phyloP scores from a whole-genome alignment of 2,329 filamentous ascomycete genomes.

The Xylariaceae sp. region DNA sequence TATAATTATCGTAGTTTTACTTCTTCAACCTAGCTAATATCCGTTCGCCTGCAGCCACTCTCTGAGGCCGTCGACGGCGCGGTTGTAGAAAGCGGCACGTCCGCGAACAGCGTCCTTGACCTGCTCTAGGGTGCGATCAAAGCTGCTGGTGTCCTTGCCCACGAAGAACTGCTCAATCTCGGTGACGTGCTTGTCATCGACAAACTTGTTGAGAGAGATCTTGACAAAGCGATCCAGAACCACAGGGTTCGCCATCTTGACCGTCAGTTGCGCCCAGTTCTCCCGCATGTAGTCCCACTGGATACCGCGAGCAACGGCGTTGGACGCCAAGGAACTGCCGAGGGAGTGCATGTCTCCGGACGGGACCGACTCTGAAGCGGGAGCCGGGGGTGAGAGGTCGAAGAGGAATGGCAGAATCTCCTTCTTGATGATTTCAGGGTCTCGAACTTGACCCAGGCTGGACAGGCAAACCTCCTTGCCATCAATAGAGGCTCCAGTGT shows the following conservation, averaged over 20 bases:
- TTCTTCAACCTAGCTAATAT: slow-evolving; percentile 25
- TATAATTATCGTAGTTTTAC: background rate
- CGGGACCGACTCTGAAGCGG: slow-evolving; percentile 60
- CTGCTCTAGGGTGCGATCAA: slow-evolving; percentile 79
- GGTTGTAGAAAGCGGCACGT: slow-evolving; percentile 73
- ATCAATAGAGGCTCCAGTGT: slow-evolving; percentile 76
- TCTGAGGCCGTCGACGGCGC: slow-evolving; percentile 66
- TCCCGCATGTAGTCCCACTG: slow-evolving; percentile 83
- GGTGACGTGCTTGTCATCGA: slow-evolving; percentile 60
- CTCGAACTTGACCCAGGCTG: slow-evolving; percentile 68
- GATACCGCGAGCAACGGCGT: slow-evolving; percentile 64
- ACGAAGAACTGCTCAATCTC: slow-evolving; percentile 84
- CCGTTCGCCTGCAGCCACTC: slow-evolving; percentile 67
- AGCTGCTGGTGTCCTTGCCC: slow-evolving; percentile 77
- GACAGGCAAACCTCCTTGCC: slow-evolving; percentile 81
- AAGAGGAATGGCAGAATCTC: slow-evolving; percentile 75
- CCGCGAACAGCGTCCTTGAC: slow-evolving; percentile 81
- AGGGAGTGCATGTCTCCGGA: slow-evolving; percentile 84
- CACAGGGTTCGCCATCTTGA: slow-evolving; percentile 75
- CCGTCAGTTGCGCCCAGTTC: slow-evolving; percentile 70
- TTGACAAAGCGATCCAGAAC: slow-evolving; percentile 86
- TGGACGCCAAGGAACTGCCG: slow-evolving; percentile 65
- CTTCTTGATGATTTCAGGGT: slow-evolving; percentile 59
- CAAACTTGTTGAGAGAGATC: slow-evolving; percentile 71
- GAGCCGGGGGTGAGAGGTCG: slow-evolving; percentile 50